Evolutionary conservation across 768 basidiomycete species (phyloP).

Genomic region (Hypholoma sublateritium): DNA sequence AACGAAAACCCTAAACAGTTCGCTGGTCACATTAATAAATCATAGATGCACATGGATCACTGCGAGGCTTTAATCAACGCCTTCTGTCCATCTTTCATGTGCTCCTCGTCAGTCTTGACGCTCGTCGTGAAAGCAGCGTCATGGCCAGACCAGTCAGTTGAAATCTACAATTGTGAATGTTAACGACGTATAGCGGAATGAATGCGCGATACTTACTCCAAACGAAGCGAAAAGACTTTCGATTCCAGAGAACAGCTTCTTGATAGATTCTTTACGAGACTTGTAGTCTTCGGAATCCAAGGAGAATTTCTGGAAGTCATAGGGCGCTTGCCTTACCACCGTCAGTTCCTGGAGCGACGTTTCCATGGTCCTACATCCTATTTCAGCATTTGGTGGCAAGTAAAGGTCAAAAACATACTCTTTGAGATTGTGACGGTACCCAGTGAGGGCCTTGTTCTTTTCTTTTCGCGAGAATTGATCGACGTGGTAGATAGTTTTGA

Average conservation of each 20-base stretch:
- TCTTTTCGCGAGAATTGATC: background rate
- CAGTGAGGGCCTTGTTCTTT: background rate
- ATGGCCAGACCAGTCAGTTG: background rate
- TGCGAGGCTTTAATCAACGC: background rate
- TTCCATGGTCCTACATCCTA: background rate
- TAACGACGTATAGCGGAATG: background rate
- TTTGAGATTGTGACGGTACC: slow-evolving; percentile 1
- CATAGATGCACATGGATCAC: too few species aligned
- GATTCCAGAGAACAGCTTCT: background rate
- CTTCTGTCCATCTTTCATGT: slow-evolving; percentile 3
- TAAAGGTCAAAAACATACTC: slow-evolving; percentile 1
- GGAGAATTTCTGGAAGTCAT: slow-evolving; percentile 1
- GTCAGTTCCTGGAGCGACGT: background rate
- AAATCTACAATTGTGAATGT: background rate
- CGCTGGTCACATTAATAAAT: too few species aligned
- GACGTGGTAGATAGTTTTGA: slow-evolving; percentile 1
- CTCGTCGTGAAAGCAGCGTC: background rate
- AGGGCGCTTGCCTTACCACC: background rate
- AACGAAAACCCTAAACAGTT: too few species aligned
- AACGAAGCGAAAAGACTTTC: background rate
- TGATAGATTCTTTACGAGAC: background rate
- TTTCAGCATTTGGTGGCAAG: background rate
- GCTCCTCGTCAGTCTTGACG: background rate
- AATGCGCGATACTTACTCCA: background rate
- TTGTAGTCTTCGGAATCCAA: background rate